Evolutionary conservation across 2,329 filamentous ascomycete species (phyloP).

Genomic region (Aureobasidium vineae): DNA sequence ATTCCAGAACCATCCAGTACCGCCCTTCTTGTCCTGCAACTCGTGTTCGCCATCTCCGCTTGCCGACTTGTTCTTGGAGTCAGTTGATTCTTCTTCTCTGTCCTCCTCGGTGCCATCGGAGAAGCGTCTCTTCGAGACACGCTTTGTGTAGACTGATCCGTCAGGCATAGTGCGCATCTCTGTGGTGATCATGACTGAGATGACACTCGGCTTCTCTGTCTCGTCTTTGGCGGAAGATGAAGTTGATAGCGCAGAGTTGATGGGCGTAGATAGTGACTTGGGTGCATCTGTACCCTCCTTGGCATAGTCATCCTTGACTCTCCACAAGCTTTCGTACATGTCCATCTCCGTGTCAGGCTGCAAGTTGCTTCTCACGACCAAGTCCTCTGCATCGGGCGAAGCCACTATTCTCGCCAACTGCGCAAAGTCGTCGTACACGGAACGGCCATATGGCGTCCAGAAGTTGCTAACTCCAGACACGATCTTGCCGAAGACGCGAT

Average conservation of each 20-base stretch:
- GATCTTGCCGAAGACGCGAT: slow-evolving; percentile 26
- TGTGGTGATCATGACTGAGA: slow-evolving; percentile 59
- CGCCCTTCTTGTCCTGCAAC: slow-evolving; percentile 18
- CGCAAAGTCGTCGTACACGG: slow-evolving; percentile 29
- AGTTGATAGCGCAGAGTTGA: background rate
- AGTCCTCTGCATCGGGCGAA: slow-evolving; percentile 26
- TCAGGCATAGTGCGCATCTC: slow-evolving; percentile 56
- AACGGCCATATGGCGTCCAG: slow-evolving; percentile 24
- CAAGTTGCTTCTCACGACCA: slow-evolving; percentile 1
- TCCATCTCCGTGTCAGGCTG: slow-evolving; percentile 50
- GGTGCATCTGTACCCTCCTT: slow-evolving; percentile 26
- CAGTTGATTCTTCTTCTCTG: slow-evolving; percentile 55
- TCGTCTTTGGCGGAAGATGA: background rate
- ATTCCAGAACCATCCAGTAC: slow-evolving; percentile 22
- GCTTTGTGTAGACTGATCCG: slow-evolving; percentile 58
- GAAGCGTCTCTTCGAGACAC: slow-evolving; percentile 58
- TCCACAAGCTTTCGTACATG: slow-evolving; percentile 52
- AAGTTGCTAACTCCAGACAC: slow-evolving; percentile 24
- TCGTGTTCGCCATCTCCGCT: background rate
- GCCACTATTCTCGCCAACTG: slow-evolving; percentile 30
- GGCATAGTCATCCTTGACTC: background rate
- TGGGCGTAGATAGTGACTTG: background rate
- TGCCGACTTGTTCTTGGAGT: background rate
- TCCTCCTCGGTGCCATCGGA: slow-evolving; percentile 60
- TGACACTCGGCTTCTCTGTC: slow-evolving; percentile 36